A percentile compares a stretch with the other conserved stretches of the same genome.
Conservation (phyloP, 1,284 basidiomycete species). For the Peniophora sp. region DNA sequence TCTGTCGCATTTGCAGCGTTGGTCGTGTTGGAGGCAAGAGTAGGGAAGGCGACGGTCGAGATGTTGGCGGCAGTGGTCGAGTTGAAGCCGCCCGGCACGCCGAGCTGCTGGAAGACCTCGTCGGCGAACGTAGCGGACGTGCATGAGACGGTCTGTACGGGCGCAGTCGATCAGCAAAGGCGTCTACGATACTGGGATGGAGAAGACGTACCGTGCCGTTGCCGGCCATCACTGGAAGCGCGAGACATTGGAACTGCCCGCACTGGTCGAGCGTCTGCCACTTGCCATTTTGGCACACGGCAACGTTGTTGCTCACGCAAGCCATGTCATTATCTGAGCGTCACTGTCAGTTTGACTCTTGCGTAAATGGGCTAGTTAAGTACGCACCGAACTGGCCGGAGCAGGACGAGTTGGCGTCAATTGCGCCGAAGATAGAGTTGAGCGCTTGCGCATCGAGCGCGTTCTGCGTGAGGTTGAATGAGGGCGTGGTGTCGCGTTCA, state of each 20-base stretch:
- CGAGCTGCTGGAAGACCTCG: constrained; percentile 33
- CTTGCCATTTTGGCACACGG: constrained; percentile 30
- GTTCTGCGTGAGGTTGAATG: constrained; percentile 23
- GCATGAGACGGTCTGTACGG: constrained; percentile 34
- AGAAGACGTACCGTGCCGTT: constrained; percentile 36
- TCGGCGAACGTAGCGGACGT: constrained; percentile 34
- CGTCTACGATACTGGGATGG: not conserved
- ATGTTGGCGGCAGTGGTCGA: constrained; percentile 16
- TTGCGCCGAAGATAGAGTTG: constrained; percentile 33
- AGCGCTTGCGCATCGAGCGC: constrained; percentile 39
- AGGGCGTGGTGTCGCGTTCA: constrained; percentile 29
- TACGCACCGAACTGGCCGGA: constrained; percentile 23
- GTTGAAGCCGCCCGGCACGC: constrained; percentile 32
- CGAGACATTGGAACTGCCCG: constrained; percentile 32
- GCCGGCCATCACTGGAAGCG: constrained; percentile 31
- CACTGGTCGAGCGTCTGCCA: constrained; percentile 32
- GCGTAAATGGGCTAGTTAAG: not conserved
- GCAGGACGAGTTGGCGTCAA: constrained; percentile 34
- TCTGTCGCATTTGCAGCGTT: constrained; percentile 1
- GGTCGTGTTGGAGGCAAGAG: not conserved
- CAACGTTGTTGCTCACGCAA: constrained; percentile 31
- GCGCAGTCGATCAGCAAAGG: not conserved
- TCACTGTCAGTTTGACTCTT: not conserved
- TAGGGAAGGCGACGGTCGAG: constrained; percentile 14
- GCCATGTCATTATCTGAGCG: constrained; percentile 32